Evolutionary conservation across 345 rosid genomes (phyloP), one percentile per base, ranked within the genome.

Genomic region (Eucalyptus cloeziana): DNA sequence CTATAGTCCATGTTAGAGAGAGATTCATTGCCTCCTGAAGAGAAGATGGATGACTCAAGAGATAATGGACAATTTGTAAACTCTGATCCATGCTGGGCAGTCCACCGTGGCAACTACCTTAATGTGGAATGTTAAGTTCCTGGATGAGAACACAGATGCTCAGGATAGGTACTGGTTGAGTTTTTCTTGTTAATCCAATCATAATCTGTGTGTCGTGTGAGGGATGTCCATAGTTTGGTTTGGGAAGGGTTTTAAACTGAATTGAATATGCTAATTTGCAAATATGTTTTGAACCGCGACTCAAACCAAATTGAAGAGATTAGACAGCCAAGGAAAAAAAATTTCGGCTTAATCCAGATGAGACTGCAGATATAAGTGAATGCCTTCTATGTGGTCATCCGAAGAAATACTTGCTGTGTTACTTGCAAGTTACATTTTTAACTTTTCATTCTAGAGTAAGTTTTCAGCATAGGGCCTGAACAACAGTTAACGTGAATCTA

Each of bases 91-190:
- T 86, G 94, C 96, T 1, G 96, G 95, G 21, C 95, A 95, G 88
- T 91, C 92, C 88, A 94, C 95, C 86, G 94, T 95, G 40, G 93
- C 96, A 37, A 94, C 95, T 69, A 93, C 95, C 16, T 92, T 93
- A 92, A 94, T 93, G 96, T 95, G 95, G 96, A 91, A 94, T 86
- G 93, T 92, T 89, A 95, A 94, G 91, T 92, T 91, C 90, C 88
- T 93, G 54, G 88, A 92, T 86, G 93, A 92, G 22, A 95, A 93
- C 86, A 87, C 45, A 89, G 91, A 93, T 80, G 94, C 89, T 27
- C 95, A 91, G 88, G 90, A 94, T 83, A 91, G 79, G 86, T 95
- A 94, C 50, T 88, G 94, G 90, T 95, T 94, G 52, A 92, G 94
- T 37, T 24, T 43, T 49, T 22, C 49, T 12, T 44, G 40, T 30